Evolutionary conservation across 2,329 filamentous ascomycete genomes (phyloP), one percentile per base, ranked within the genome.

Genomic region (Trichoderma endophyticum): DNA sequence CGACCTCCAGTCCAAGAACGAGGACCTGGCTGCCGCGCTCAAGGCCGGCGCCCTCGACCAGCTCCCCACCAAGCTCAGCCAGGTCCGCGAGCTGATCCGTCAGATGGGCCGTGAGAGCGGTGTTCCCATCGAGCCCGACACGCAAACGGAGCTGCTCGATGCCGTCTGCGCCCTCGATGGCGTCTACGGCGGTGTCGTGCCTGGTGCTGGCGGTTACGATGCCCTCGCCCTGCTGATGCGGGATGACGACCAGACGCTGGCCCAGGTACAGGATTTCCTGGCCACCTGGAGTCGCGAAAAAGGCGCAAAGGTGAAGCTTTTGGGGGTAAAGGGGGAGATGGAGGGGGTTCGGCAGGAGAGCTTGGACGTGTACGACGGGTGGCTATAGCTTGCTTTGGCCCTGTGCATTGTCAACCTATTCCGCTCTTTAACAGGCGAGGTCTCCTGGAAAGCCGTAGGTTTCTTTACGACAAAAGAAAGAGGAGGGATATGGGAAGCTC

Each of bases 131-230:
- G 96, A 99, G 84, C 96, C 96, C 0, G 85, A 85, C 56, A 90
- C 92, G 75, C 96, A 99, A 86, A 97, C 94, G 2, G 88, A 89
- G 78, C 84, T 99, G 73, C 83, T 99, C 43, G 92, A 99, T 81
- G 92, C 90, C 11, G 86, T 95, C 71, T 88, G 83, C n/a, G 78
- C 76, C 4, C 83, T 98, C 1, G 87, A 92, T 0, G 96, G 95
- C 6, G 94, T 98, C 3, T 89, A 95, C 75, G 95, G 94, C 0
- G 96, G 95, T 0, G 94, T 98, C 0, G 96, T 98, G 0, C 96
- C 96, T 0, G 96, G 96, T 0, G 96, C 96, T 0, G 96, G 96
- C 11, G 96, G 96, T 0, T 98, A 93, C 78, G 96, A 99, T 84
- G 96, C 96, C 1, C 87, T 97, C 70, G 92, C 92, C 1, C 81